Percentiles rank a stretch among this genome's conserved stretches.
phyloP scores from a whole-genome alignment of 306 rosid species.

The Oemleria cerasiformis region DNA sequence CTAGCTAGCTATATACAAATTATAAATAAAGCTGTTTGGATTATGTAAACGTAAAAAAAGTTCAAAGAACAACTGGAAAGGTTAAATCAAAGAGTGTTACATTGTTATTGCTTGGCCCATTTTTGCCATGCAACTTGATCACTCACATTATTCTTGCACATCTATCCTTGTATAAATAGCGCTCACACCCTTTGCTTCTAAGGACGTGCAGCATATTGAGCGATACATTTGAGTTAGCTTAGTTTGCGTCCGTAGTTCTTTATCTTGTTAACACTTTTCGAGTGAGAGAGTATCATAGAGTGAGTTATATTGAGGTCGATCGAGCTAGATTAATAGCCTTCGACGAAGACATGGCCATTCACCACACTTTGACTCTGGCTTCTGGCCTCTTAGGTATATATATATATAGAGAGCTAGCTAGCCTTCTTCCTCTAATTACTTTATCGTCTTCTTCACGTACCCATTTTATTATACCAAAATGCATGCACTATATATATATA shows the following conservation, averaged over 20 bases:
- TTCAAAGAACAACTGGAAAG: slow-evolving; percentile 55
- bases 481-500: no score
- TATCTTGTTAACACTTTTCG: slow-evolving; percentile 18
- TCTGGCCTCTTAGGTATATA: slow-evolving; percentile 93
- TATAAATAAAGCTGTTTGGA: slow-evolving; percentile 28
- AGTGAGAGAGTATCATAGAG: slow-evolving; percentile 1
- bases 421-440: background rate
- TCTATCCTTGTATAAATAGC: slow-evolving; percentile 40
- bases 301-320: background rate
- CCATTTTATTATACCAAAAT: background rate
- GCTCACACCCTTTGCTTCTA: slow-evolving; percentile 8
- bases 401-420: no score
- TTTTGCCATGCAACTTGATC: slow-evolving; percentile 28
- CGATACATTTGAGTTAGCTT: slow-evolving; percentile 1
- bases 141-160: background rate
- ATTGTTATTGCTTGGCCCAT: slow-evolving; percentile 14
- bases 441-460: background rate
- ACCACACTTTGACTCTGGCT: slow-evolving; percentile 47
- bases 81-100: slow-evolving; percentile 15
- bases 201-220: slow-evolving; percentile 21
- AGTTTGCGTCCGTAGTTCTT: background rate
- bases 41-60: slow-evolving; percentile 26
- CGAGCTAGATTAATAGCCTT: no score
- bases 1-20: background rate
- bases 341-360: slow-evolving; percentile 48